Conservation (phyloP, 1,284 basidiomycete genomes). For the Melampsora larici-populina region DNA sequence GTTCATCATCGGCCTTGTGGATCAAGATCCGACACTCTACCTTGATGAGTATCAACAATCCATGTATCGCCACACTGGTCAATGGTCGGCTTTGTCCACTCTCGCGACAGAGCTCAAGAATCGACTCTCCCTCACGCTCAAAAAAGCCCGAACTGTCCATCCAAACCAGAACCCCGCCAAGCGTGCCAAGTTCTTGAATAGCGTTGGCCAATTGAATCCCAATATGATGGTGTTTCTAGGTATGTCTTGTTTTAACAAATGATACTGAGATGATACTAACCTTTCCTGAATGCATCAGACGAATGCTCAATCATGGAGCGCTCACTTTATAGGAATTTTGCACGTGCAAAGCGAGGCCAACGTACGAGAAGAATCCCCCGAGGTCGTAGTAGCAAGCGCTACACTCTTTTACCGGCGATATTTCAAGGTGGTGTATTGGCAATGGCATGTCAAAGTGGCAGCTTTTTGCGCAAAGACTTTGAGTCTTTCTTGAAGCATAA, state of each 20-base stretch:
- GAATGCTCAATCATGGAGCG: too few species aligned
- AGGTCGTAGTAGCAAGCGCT: too few species aligned
- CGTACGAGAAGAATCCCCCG: too few species aligned
- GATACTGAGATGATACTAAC: too few species aligned
- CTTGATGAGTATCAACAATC: conserved; percentile 1
- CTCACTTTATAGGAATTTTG: too few species aligned
- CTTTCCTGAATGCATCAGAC: too few species aligned
- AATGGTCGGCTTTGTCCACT: background rate
- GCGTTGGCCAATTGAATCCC: background rate
- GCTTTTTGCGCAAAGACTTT: too few species aligned
- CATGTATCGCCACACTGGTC: background rate
- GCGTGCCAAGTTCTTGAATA: background rate
- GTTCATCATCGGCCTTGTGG: conserved; percentile 10
- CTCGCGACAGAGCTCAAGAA: background rate
- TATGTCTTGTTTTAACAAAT: background rate
- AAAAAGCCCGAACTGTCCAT: too few species aligned
- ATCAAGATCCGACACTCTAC: background rate
- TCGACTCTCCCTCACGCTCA: background rate
- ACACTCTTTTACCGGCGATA: too few species aligned
- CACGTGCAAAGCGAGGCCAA: too few species aligned
- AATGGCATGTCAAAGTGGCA: too few species aligned
- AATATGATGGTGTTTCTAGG: background rate
- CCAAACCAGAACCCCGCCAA: conserved; percentile 5
- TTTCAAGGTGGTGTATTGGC: too few species aligned
- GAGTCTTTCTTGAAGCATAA: background rate